Base-by-base conservation (phyloP, 371 early-diverging fungal species). In the Apophysomyces trapeziformis region DNA sequence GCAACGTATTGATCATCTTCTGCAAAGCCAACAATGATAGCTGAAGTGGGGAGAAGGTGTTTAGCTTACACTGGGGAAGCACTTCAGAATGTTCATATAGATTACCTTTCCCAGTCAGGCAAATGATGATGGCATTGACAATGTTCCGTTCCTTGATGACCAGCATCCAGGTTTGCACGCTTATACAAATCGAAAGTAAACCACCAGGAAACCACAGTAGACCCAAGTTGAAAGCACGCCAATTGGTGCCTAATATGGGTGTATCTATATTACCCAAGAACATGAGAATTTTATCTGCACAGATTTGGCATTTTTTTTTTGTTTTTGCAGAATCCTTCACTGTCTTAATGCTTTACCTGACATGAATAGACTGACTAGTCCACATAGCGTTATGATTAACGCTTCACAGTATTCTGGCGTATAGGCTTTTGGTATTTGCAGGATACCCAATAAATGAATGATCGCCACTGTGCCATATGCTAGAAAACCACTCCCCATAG, bases 361-460 rank as follows among this genome's bases (percentile, higher is more conserved):
- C 35, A 56, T 64, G 12, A 74, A 44, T 35, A 71, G 38, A 46
- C 68, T 65, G 36, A 74, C 45, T 4, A 74, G 50, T 21, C 81
- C 81, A 78, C 81, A 81, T 32, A 74, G 45, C 5, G 72, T 70
- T 44, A 81, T 36, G n/a, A 78, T 56, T 18, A 78, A 43, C n/a
- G 75, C 72, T 50, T 81, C 81, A 65, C 76, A 81, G 60, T 81
- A 78, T 67, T 81, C 81, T 46, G 78, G 78, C 8, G 78, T 78
- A 13, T 76, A 76, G 7, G 73, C 65, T 37, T 75, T 73, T 41
- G 81, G 81, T 57, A 81, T 56, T 43, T 69, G 63, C 16, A 78
- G 65, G 9, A 78, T 66, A 7, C 73, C 63, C 38, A 81, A 50
- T 36, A 81, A 60, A 63, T 81, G 81, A n/a, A 76, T 66, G 4